Evolutionary conservation across 768 basidiomycete genomes (phyloP), one percentile per base, ranked within the genome.

Genomic region (Pleurotus djamor): DNA sequence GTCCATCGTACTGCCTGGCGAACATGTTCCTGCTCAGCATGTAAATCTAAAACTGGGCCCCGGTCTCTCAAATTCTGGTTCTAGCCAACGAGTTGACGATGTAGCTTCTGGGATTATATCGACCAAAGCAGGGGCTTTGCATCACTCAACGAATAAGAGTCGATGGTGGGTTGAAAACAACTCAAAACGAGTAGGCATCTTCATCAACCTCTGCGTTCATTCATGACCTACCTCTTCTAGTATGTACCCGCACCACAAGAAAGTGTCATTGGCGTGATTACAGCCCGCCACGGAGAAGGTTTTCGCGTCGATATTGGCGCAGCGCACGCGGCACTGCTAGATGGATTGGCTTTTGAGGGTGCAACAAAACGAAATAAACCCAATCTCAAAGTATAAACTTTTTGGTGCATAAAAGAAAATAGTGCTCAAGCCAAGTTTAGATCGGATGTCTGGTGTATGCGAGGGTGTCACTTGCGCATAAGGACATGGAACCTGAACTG

Each of bases 401-500:
- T 7, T 36, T 37, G 21, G 38, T 41, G 9, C n/a, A 14, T 36
- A 51, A 38, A 5, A 16, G 21, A 44, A 62, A 13, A 41, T 17
- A 49, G 45, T 41, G 35, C 45, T 44, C 16, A n/a, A 47, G 28
- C 60, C 21, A 48, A 17, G 49, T 58, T 10, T 64, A 98, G 96
- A 87, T 98, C 48, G 96, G 96, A 33, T 85, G 89, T 4, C 74
- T 98, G 35, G 83, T 99, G 1, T 98, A 96, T 70, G 94, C 94
- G 0, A 85, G 96, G 28, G 88, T 99, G 34, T 94, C 94, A 12
- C 77, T 96, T 17, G 95, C 97, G 4, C 94, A 96, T 68, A 92
- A 94, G 67, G 96, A 98, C 71, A 96, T 98, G 92, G 97, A 99
- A 57, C 96, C 97, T 0, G 97, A 99, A 68, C 77, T 99, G 7